Percentiles rank a stretch among this genome's conserved stretches.
Evolutionary conservation across 352 stramenopile species (phyloP).

Genomic region (Phytopythium mirpurense): DNA sequence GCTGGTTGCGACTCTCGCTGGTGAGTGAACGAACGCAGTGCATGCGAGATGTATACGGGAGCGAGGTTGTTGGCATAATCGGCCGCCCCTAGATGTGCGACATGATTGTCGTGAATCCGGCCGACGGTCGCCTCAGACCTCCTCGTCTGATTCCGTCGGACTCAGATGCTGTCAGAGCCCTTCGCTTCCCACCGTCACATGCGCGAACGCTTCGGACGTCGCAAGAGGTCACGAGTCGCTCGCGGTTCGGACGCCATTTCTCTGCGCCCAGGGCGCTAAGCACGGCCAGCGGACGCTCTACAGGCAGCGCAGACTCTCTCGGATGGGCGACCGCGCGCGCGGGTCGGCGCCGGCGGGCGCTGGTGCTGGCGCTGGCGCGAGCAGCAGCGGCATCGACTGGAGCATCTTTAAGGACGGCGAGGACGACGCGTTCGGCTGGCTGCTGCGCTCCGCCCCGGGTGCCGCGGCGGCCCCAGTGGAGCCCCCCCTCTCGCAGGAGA

Average conservation of each 20-base stretch:
- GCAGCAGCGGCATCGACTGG: slow-evolving; percentile 54
- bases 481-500: slow-evolving; percentile 16
- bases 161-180: not conserved
- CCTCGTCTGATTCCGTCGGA: not conserved
- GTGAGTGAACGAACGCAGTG: no score
- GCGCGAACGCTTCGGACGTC: not conserved
- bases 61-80: not conserved
- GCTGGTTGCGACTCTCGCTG: no score
- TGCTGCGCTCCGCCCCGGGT: slow-evolving; percentile 34
- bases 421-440: slow-evolving; percentile 55
- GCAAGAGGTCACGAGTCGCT: not conserved
- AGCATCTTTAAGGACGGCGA: slow-evolving; percentile 67
- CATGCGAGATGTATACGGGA: not conserved
- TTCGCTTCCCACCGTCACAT: not conserved
- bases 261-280: not conserved
- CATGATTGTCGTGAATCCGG: no score
- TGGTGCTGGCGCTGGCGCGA: no score
- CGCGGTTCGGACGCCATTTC: not conserved
- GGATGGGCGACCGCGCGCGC: not conserved
- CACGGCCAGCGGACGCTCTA: not conserved
- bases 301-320: not conserved
- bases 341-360: not conserved
- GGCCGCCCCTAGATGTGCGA: no score
- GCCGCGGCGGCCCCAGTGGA: not conserved
- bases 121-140: no score